Conservation (phyloP, 257 asterid genomes). For the Buddleja alternifolia region DNA sequence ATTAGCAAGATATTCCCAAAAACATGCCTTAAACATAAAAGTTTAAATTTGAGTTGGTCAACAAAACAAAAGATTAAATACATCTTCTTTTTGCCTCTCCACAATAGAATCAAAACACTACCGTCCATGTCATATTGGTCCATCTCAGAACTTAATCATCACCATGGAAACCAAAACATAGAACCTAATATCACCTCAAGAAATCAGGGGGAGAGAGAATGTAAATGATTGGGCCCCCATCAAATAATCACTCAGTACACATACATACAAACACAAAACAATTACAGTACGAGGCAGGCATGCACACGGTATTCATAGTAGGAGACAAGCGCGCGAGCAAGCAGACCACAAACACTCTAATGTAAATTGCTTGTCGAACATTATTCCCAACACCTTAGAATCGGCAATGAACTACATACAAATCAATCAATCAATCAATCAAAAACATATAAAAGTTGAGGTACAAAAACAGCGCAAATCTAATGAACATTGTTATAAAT, state of each 20-base stretch:
- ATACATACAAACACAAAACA: neutral
- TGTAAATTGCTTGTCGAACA: neutral
- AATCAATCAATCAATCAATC: neutral
- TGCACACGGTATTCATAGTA: too few relatives aligned
- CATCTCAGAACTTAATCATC: neutral
- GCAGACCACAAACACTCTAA: slow-evolving; percentile 10
- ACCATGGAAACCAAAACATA: slow-evolving; percentile 1
- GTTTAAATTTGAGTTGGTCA: neutral
- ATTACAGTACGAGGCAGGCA: slow-evolving; percentile 7
- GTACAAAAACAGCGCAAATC: neutral
- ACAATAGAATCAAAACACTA: slow-evolving; percentile 6
- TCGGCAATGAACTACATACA: slow-evolving; percentile 7
- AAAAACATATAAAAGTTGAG: neutral
- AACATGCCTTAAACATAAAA: neutral
- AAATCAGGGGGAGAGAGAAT: too few relatives aligned
- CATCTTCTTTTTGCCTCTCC: neutral
- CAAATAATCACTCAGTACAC: neutral
- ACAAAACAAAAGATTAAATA: neutral
- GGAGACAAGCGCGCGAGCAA: slow-evolving; percentile 1
- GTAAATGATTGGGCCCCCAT: neutral
- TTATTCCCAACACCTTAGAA: slow-evolving; percentile 17
- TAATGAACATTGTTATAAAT: slow-evolving; percentile 5
- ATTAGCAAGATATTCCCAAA: neutral
- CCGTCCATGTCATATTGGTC: neutral
- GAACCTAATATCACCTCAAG: neutral